Conservation (phyloP, 2,329 filamentous ascomycete species). For the Verticillium tricorpus region DNA sequence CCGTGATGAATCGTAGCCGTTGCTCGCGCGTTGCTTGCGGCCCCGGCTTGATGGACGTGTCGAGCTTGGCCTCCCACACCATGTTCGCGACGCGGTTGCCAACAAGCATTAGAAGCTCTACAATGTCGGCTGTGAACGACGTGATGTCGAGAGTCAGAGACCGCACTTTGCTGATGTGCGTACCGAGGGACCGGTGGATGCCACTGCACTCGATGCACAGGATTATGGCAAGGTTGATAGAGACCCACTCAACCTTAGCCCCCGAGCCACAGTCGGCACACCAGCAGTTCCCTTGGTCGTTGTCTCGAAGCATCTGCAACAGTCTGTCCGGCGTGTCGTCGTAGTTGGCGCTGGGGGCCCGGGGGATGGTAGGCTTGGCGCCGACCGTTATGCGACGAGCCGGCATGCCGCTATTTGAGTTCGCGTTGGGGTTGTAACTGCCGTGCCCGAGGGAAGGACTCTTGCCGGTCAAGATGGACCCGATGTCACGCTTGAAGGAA, state of each 20-base stretch:
- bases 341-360: constrained; percentile 64
- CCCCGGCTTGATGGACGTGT: constrained; percentile 66
- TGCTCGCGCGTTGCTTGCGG: constrained; percentile 82
- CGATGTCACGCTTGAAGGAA: constrained; percentile 77
- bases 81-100: constrained; percentile 95
- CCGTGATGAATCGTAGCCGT: constrained; percentile 88
- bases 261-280: constrained; percentile 93
- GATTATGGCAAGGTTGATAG: constrained; percentile 93
- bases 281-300: constrained; percentile 87
- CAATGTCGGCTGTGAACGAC: constrained; percentile 94
- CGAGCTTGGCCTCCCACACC: constrained; percentile 88
- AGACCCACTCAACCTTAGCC: constrained; percentile 96
- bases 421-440: constrained; percentile 44
- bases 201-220: constrained; percentile 98
- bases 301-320: constrained; percentile 80
- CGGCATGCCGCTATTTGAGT: constrained; percentile 52
- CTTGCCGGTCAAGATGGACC: constrained; percentile 89
- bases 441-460: constrained; percentile 64
- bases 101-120: constrained; percentile 85
- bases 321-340: constrained; percentile 84
- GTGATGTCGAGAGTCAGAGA: constrained; percentile 93
- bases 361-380: constrained; percentile 69
- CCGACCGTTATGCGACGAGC: constrained; percentile 87
- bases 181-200: constrained; percentile 92
- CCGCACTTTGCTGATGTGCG: constrained; percentile 95